A percentile compares a stretch with the other conserved stretches of the same genome.
Conservation (phyloP, 257 asterid genomes). For the Galeopsis tetrahit region DNA sequence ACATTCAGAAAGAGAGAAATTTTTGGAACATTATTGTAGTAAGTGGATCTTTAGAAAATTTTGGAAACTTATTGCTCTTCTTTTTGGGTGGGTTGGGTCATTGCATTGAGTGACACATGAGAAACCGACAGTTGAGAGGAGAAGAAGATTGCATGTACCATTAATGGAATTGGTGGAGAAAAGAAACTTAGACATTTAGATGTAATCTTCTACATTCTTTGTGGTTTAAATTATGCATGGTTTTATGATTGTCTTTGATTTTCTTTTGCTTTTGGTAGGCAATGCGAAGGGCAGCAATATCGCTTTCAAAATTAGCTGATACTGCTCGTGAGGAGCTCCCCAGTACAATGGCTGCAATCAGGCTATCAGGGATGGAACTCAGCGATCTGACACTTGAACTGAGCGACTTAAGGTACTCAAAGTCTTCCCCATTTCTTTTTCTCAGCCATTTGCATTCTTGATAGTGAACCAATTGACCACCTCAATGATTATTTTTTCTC, state of each 20-base stretch:
- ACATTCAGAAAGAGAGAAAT: neutral
- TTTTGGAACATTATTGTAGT: neutral
- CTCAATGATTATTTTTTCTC: conserved; percentile 4
- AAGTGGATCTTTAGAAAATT: neutral
- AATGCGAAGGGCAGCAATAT: conserved; percentile 81
- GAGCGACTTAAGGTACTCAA: conserved; percentile 75
- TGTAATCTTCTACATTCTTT: neutral
- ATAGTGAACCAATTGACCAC: conserved; percentile 13
- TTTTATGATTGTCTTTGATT: conserved; percentile 21
- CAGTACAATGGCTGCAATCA: conserved; percentile 89
- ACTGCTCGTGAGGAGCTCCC: conserved; percentile 91
- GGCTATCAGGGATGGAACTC: conserved; percentile 87
- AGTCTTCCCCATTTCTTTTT: conserved; percentile 5
- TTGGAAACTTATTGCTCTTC: neutral
- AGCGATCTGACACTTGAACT: conserved; percentile 90
- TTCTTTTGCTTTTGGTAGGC: conserved; percentile 56
- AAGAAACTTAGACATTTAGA: neutral
- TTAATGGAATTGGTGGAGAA: neutral
- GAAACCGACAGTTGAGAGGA: neutral
- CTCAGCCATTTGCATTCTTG: conserved; percentile 19
- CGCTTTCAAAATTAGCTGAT: conserved; percentile 81
- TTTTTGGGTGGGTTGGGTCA: neutral
- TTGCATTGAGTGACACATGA: neutral
- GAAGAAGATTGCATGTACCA: conserved; percentile 10
- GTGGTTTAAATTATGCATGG: conserved; percentile 6